A percentile compares a stretch with the other conserved stretches of the same genome.
These are phyloP conservation scores for Mortierella hygrophila DNA, from an alignment of 192 early-diverging fungal species.

Conservation along the genomic window DNA sequence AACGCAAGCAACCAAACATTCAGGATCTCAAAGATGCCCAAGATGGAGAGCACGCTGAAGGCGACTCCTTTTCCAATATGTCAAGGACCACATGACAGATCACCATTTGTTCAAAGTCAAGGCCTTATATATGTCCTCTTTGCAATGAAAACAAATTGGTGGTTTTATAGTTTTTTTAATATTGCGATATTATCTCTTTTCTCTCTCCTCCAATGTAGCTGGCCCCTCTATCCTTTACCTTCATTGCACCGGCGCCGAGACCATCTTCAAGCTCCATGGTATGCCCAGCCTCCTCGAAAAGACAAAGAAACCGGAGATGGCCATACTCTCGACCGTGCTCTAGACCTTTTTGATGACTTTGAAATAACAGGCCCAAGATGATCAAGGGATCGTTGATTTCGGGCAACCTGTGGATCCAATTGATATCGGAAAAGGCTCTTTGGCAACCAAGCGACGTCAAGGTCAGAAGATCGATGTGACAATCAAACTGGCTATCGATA, in stretches of 20 bases:
- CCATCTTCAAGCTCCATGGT: constrained; percentile 20
- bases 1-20: constrained; percentile 3
- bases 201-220: constrained; percentile 5
- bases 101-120: constrained; percentile 2
- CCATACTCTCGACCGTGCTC: constrained; percentile 4
- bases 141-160: not conserved
- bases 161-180: constrained; percentile 10
- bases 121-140: not conserved
- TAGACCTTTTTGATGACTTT: constrained; percentile 8
- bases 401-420: constrained; percentile 17
- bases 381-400: constrained; percentile 15
- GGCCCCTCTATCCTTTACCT: constrained; percentile 23
- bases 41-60: not conserved
- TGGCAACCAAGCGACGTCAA: constrained; percentile 1
- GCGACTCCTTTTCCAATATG: not conserved
- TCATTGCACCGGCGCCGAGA: constrained; percentile 9
- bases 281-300: constrained; percentile 7
- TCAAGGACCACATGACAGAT: not conserved
- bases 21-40: not conserved
- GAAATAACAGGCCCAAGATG: constrained; percentile 19
- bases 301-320: constrained; percentile 15
- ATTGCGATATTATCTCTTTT: not conserved
- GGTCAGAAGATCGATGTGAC: not conserved
- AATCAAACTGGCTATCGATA: constrained; percentile 3
- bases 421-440: constrained; percentile 10